Conservation (phyloP, 2,329 filamentous ascomycete genomes). For the Pseudodiploospora longispora region DNA sequence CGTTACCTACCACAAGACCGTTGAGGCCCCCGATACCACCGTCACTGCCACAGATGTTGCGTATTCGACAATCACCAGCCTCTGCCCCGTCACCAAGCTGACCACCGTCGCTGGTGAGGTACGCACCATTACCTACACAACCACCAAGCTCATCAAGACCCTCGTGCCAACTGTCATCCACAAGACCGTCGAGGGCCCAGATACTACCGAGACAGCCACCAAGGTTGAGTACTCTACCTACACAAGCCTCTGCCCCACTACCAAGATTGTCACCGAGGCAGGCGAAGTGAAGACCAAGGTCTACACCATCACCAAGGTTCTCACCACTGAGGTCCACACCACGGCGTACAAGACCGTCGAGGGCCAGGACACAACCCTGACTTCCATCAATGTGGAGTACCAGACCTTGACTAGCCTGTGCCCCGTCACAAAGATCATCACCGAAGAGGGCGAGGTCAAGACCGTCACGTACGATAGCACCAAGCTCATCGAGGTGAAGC, state of each 20-base stretch:
- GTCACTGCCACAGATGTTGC: constrained; percentile 24
- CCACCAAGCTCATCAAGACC: constrained; percentile 16
- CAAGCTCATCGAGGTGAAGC: constrained; percentile 25
- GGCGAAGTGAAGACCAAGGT: constrained; percentile 29
- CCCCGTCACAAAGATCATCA: constrained; percentile 35
- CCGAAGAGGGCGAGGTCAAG: constrained; percentile 29
- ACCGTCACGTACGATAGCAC: constrained; percentile 30
- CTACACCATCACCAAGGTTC: constrained; percentile 32
- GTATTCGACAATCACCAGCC: constrained; percentile 34
- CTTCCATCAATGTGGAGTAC: constrained; percentile 16
- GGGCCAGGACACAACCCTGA: constrained; percentile 7
- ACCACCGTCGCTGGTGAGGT: constrained; percentile 19
- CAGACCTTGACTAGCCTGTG: constrained; percentile 32
- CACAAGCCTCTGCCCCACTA: constrained; percentile 37
- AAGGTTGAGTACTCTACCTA: constrained; percentile 31
- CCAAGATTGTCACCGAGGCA: constrained; percentile 34
- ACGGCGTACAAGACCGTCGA: constrained; percentile 25
- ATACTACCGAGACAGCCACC: constrained; percentile 23
- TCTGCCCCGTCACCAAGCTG: constrained; percentile 32
- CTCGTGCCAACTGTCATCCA: constrained; percentile 20
- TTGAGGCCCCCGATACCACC: constrained; percentile 24
- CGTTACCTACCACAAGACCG: constrained; percentile 20
- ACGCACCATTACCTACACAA: constrained; percentile 15
- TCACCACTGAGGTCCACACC: constrained; percentile 18
- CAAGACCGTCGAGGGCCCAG: constrained; percentile 22